These are phyloP conservation scores for Cardamine chenopodiifolia DNA, from an alignment of 345 rosid species.

Conservation along the genomic window DNA sequence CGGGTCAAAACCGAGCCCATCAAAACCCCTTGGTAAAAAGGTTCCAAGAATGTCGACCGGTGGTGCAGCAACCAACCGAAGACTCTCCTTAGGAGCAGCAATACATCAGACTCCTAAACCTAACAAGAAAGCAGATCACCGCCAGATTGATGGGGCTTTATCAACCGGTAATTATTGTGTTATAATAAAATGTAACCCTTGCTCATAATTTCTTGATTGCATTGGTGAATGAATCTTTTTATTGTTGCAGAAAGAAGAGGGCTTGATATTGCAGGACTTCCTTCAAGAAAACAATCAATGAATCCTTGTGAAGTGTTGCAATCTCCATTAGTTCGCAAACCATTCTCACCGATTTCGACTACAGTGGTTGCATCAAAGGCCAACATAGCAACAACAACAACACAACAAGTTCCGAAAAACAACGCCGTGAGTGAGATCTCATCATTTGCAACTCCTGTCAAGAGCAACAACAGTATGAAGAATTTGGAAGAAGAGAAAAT, in stretches of 20 bases:
- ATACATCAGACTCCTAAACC: constrained; percentile 72
- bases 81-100: constrained; percentile 77
- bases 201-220: neutral
- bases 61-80: constrained; percentile 63
- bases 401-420: constrained; percentile 16
- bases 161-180: constrained; percentile 56
- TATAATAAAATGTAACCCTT: neutral
- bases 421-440: constrained; percentile 5
- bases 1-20: constrained; percentile 96
- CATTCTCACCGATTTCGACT: constrained; percentile 80
- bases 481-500: constrained; percentile 57
- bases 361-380: constrained; percentile 55
- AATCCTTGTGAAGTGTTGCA: constrained; percentile 56
- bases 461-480: constrained; percentile 37
- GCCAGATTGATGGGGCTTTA: constrained; percentile 54
- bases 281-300: constrained; percentile 61
- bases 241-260: constrained; percentile 62
- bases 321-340: constrained; percentile 75
- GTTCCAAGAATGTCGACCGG: constrained; percentile 77
- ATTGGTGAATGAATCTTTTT: neutral
- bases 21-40: constrained; percentile 78
- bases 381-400: constrained; percentile 43
- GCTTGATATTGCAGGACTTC: constrained; percentile 67
- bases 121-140: constrained; percentile 59
- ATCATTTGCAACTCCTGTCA: constrained; percentile 55